phyloP scores from a whole-genome alignment of 371 early-diverging fungal genomes.

The Funneliformis caledonium region DNA sequence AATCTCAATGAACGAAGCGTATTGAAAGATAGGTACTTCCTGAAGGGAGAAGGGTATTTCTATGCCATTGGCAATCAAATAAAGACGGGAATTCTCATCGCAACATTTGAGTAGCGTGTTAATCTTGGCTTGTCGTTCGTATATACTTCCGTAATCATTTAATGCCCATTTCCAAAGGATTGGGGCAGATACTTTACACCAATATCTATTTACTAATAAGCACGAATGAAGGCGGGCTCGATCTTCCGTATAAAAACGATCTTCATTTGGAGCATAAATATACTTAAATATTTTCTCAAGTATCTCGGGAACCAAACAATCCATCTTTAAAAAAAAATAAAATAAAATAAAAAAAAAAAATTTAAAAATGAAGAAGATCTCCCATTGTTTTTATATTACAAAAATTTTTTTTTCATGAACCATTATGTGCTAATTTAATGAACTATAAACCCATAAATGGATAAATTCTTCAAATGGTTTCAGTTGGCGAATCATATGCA shows the following conservation, averaged over 20 bases:
- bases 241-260: neutral
- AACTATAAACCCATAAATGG: neutral
- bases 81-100: neutral
- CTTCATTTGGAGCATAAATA: neutral
- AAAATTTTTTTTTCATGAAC: too few species aligned
- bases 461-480: neutral
- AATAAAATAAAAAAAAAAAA: too few species aligned
- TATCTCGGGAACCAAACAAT: neutral
- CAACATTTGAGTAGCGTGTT: neutral
- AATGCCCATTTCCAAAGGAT: neutral
- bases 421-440: neutral
- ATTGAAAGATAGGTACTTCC: neutral
- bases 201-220: slow-evolving; percentile 31
- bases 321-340: neutral
- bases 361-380: too few species aligned
- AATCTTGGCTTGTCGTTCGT: neutral
- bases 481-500: neutral
- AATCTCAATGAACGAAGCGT: neutral
- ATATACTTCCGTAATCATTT: neutral
- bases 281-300: neutral
- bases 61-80: neutral
- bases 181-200: slow-evolving; percentile 18
- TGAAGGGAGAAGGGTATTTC: neutral
- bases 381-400: too few species aligned
- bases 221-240: neutral